Evolutionary conservation across 306 rosid species (phyloP).

Genomic region (Medicago ruthenica): DNA sequence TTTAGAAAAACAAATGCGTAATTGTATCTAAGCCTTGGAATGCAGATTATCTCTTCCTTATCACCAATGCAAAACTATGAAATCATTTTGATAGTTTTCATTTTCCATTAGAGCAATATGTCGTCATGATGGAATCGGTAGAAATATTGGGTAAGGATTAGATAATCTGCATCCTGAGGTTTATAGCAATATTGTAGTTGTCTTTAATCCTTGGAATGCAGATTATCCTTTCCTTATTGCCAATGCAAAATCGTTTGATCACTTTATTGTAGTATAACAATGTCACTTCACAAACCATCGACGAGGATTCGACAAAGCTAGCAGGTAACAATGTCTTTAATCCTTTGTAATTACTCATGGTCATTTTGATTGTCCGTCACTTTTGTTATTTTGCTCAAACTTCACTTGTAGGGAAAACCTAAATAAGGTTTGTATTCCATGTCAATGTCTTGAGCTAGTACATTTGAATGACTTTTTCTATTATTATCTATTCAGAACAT

Average conservation of each 20-base stretch:
- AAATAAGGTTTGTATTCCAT: too few species aligned
- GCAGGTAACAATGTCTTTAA: too few species aligned
- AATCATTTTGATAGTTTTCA: not conserved
- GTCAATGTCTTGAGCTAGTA: too few species aligned
- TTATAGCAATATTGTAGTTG: constrained; percentile 43
- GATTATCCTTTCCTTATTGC: constrained; percentile 28
- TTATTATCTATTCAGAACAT: too few species aligned
- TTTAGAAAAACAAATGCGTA: constrained; percentile 47
- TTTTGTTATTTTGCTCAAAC: not conserved
- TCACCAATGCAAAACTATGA: not conserved
- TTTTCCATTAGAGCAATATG: too few species aligned
- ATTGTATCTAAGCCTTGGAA: constrained; percentile 5
- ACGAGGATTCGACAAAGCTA: not conserved
- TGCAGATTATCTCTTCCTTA: constrained; percentile 1
- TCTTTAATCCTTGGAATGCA: constrained; percentile 29
- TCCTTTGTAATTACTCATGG: too few species aligned
- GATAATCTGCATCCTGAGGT: constrained; percentile 50
- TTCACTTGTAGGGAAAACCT: too few species aligned
- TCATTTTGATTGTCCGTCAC: too few species aligned
- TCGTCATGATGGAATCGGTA: too few species aligned
- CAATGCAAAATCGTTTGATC: not conserved
- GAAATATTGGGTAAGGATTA: not conserved
- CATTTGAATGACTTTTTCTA: too few species aligned
- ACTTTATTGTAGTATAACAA: not conserved
- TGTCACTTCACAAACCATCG: not conserved